Evolutionary conservation across 1,284 basidiomycete species (phyloP).

Genomic region (Abortiporus biennis): DNA sequence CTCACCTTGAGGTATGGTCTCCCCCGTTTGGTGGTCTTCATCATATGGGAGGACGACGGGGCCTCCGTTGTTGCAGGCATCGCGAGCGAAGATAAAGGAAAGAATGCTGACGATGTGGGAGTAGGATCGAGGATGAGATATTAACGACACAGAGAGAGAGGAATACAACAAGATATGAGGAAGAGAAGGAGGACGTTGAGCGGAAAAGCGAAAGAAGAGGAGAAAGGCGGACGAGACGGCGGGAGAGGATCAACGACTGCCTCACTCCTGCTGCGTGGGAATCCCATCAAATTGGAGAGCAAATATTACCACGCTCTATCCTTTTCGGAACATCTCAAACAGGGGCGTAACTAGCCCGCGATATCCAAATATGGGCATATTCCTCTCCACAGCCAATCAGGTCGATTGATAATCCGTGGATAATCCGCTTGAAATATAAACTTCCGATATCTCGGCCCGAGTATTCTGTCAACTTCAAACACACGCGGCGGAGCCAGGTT

Average conservation of each 20-base stretch:
- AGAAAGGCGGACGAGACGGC: constrained; percentile 17
- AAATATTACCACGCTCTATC: constrained; percentile 1
- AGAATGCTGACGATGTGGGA: constrained; percentile 1
- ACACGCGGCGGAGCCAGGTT: too few species aligned
- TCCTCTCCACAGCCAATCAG: not conserved
- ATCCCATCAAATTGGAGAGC: too few species aligned
- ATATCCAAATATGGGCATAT: not conserved
- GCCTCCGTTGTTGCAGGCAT: constrained; percentile 32
- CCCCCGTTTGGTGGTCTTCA: constrained; percentile 94
- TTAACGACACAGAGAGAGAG: constrained; percentile 10
- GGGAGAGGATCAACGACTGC: too few species aligned
- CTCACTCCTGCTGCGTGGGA: too few species aligned
- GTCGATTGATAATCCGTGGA: too few species aligned
- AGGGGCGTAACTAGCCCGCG: constrained; percentile 13
- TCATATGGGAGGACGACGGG: constrained; percentile 80
- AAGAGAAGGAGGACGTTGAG: constrained; percentile 19
- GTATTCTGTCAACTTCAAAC: too few species aligned
- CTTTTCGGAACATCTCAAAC: constrained; percentile 16
- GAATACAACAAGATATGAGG: constrained; percentile 21
- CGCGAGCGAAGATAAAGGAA: constrained; percentile 15
- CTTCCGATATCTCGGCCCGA: too few species aligned
- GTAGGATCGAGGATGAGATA: constrained; percentile 7
- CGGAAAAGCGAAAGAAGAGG: constrained; percentile 18
- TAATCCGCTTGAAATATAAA: too few species aligned
- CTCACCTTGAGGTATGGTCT: constrained; percentile 87